Conservation (phyloP, 2,329 filamentous ascomycete species). For the Claviceps maximensis region DNA sequence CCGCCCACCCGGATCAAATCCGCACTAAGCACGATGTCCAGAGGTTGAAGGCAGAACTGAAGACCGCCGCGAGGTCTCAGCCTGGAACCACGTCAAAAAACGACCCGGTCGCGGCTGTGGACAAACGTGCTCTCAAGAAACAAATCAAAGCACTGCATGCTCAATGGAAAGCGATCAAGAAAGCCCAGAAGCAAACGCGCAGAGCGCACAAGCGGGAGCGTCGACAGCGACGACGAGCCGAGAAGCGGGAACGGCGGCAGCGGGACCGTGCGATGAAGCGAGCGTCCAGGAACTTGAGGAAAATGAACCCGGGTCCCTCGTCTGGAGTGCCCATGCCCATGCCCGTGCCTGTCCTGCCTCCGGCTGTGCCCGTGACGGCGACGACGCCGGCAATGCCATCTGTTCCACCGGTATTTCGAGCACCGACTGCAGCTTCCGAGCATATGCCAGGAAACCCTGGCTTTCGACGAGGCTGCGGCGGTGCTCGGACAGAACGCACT, state of each 20-base stretch:
- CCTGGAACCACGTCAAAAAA: neutral
- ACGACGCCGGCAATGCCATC: neutral
- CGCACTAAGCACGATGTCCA: slow-evolving; percentile 33
- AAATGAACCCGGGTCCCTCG: slow-evolving; percentile 2
- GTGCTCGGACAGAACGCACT: neutral
- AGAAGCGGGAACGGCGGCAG: slow-evolving; percentile 21
- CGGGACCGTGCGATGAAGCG: slow-evolving; percentile 17
- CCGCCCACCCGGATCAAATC: slow-evolving; percentile 33
- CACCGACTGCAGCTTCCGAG: slow-evolving; percentile 1
- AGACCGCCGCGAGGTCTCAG: slow-evolving; percentile 21
- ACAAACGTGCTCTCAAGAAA: slow-evolving; percentile 24
- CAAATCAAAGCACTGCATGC: slow-evolving; percentile 32
- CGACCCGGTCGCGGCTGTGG: neutral
- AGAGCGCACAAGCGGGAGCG: slow-evolving; percentile 20
- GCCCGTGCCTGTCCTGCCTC: neutral
- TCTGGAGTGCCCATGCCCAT: slow-evolving; percentile 1
- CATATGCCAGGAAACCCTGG: neutral
- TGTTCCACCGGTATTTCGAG: neutral
- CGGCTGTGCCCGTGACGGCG: neutral
- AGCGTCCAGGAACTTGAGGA: slow-evolving; percentile 18
- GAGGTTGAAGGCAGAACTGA: slow-evolving; percentile 29
- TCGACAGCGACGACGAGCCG: slow-evolving; percentile 16
- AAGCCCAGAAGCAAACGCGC: slow-evolving; percentile 17
- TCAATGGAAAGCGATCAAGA: slow-evolving; percentile 26
- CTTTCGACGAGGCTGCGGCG: neutral